Conservation (phyloP, 441 rosid species). For the Dalechampia spathulata region DNA sequence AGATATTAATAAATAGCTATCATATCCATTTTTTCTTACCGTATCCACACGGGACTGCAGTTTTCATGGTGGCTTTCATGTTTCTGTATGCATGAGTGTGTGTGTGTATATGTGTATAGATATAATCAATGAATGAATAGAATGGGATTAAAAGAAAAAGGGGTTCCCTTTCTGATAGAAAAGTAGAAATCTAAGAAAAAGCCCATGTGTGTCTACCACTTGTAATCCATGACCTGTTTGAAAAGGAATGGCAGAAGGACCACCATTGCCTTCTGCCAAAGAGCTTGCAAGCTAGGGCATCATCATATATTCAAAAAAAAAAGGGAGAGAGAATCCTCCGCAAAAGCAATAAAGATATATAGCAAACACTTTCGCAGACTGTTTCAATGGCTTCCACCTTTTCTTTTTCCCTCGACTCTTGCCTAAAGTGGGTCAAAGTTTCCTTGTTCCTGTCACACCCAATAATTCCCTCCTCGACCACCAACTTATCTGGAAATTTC, state of each 20-base stretch:
- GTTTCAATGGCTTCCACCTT: slow-evolving; percentile 14
- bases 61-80: too few relatives aligned
- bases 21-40: too few relatives aligned
- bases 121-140: slow-evolving; percentile 14
- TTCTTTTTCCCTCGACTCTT: slow-evolving; percentile 16
- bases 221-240: slow-evolving; percentile 24
- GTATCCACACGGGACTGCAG: too few relatives aligned
- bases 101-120: too few relatives aligned
- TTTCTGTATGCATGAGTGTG: too few relatives aligned
- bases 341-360: slow-evolving; percentile 19
- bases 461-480: background rate
- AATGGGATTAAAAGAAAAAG: slow-evolving; percentile 4
- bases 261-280: slow-evolving; percentile 28
- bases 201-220: slow-evolving; percentile 32
- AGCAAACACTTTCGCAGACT: slow-evolving; percentile 25
- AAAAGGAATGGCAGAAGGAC: slow-evolving; percentile 36
- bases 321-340: slow-evolving; percentile 16
- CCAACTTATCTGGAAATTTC: too few relatives aligned
- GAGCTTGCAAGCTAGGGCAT: background rate
- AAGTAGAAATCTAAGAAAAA: slow-evolving; percentile 36
- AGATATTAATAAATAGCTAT: too few relatives aligned
- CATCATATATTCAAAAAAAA: slow-evolving; percentile 4
- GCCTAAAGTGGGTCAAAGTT: slow-evolving; percentile 23
- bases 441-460: slow-evolving; percentile 15
- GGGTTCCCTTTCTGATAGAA: slow-evolving; percentile 12